A percentile compares a stretch with the other conserved stretches of the same genome.
Conservation (phyloP, 768 basidiomycete genomes). For the Boletus rufocinnamomeus region DNA sequence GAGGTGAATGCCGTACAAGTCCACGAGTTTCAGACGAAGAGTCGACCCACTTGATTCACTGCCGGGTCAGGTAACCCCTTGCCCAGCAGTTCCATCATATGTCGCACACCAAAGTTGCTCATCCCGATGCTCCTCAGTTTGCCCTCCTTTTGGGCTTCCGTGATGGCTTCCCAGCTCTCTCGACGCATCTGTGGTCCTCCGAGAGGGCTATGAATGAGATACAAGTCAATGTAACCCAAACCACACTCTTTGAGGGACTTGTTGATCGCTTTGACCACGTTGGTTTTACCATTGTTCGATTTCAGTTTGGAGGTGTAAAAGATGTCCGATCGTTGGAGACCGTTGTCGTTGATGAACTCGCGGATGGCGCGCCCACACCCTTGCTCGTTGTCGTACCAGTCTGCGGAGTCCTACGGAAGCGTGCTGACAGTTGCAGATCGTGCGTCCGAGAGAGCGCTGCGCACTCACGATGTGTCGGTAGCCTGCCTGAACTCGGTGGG, state of each 20-base stretch:
- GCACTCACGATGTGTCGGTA: slow-evolving; percentile 15
- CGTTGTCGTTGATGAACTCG: slow-evolving; percentile 50
- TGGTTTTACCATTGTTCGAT: slow-evolving; percentile 47
- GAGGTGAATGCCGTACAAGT: slow-evolving; percentile 6
- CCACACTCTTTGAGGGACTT: slow-evolving; percentile 50
- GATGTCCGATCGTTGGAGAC: slow-evolving; percentile 47
- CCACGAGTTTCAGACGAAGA: not conserved
- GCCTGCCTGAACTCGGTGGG: slow-evolving; percentile 2
- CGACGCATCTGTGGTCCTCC: slow-evolving; percentile 6
- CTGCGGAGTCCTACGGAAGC: slow-evolving; percentile 5
- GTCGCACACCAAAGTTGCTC: slow-evolving; percentile 27
- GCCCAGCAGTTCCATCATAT: slow-evolving; percentile 55
- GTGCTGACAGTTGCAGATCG: not conserved
- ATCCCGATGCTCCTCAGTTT: slow-evolving; percentile 5
- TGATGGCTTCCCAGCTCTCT: slow-evolving; percentile 10
- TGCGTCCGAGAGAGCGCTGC: not conserved
- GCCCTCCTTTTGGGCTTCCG: not conserved
- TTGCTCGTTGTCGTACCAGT: slow-evolving; percentile 49
- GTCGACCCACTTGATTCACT: slow-evolving; percentile 57
- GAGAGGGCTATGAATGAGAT: slow-evolving; percentile 9
- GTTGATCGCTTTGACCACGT: slow-evolving; percentile 52
- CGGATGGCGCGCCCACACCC: slow-evolving; percentile 63
- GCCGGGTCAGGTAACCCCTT: slow-evolving; percentile 51
- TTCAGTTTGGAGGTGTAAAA: slow-evolving; percentile 75
- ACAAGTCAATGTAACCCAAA: slow-evolving; percentile 3